Base-by-base conservation (phyloP, 345 rosid species). In the Rhizophora mangle region DNA sequence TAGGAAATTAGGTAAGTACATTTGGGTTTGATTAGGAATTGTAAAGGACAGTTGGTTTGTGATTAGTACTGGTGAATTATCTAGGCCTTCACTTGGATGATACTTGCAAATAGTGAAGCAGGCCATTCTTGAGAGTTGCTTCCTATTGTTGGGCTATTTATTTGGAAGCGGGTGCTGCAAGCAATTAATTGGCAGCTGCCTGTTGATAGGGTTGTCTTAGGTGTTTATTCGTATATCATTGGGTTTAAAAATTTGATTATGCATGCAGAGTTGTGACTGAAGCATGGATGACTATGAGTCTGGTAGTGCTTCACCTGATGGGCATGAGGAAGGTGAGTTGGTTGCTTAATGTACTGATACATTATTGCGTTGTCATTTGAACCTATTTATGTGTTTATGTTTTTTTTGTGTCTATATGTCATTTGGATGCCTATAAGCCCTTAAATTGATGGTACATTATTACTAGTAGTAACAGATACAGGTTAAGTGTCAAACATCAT, bases 311-410 rank as follows among this genome's bases (percentile, higher is more conserved):
- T 84, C 84, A 16, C 73, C 74, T 37, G 85, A 84, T 61, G 80
- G 77, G 21, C 72, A 60, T n/a, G 82, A 78, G 60, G 85, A 84
- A 54, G 85, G 85, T 85, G 55, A 51, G 69, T 49, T 59, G 60
- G 62, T 59, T 74, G 51, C 24, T 55, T 67, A 18, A 19, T 3
- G 16, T 19, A 10, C 24, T 58, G 11, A 30, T 30, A 13, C 15
- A 8, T 43, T 62, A 4, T 3, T 22, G 6, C 18, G 6, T 21
- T 36, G 21, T 32, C 30, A 24, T 39, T 63, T 24, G 8, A 36
- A 3, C 15, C 15, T 63, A 2, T 7, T 13, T 26, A 16, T 29
- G 55, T 34, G 46, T 19, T 6, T 52, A 18, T 18, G 15, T 29
- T 20, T 52, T 49, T 10, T 9, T n/a, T 18, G 52, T 11, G n/a